Evolutionary conservation across 495 filamentous ascomycete species (phyloP).

Genomic region (Usnea hakonensis): DNA sequence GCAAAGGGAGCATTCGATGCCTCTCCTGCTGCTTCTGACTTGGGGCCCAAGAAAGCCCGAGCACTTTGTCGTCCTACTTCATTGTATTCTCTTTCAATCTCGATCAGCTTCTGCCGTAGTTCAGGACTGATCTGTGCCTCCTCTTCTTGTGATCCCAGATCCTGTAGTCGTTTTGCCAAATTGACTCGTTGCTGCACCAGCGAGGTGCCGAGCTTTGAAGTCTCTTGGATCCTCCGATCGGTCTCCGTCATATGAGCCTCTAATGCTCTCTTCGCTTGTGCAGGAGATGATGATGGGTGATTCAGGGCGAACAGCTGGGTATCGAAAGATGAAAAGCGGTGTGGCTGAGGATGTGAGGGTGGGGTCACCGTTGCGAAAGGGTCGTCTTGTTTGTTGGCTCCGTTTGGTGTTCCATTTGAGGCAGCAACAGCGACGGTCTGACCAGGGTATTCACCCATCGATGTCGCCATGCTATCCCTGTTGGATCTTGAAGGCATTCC

Average conservation of each 20-base stretch:
- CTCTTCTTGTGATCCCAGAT: conserved; percentile 71
- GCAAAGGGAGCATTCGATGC: conserved; percentile 56
- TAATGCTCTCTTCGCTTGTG: conserved; percentile 78
- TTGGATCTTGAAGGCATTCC: not conserved
- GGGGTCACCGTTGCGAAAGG: conserved; percentile 42
- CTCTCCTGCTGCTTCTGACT: conserved; percentile 58
- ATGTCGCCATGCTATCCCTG: conserved; percentile 7
- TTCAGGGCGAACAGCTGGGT: conserved; percentile 70
- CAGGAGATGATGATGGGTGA: conserved; percentile 63
- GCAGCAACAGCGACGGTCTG: not conserved
- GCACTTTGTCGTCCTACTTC: conserved; percentile 88
- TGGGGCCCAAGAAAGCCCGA: conserved; percentile 74
- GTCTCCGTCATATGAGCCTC: conserved; percentile 90
- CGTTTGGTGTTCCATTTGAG: conserved; percentile 15
- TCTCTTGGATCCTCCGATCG: conserved; percentile 81
- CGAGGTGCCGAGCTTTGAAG: conserved; percentile 76
- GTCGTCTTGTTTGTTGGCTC: conserved; percentile 29
- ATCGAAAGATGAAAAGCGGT: conserved; percentile 74
- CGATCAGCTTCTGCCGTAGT: conserved; percentile 70
- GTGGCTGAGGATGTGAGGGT: conserved; percentile 40
- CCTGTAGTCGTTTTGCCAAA: conserved; percentile 69
- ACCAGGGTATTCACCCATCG: conserved; percentile 7
- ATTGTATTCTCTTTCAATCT: conserved; percentile 90
- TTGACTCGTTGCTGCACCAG: conserved; percentile 78
- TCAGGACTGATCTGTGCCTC: conserved; percentile 80